A percentile compares a stretch with the other conserved stretches of the same genome.
Evolutionary conservation across 441 rosid species (phyloP).

Genomic region (Erodium moschatum): DNA sequence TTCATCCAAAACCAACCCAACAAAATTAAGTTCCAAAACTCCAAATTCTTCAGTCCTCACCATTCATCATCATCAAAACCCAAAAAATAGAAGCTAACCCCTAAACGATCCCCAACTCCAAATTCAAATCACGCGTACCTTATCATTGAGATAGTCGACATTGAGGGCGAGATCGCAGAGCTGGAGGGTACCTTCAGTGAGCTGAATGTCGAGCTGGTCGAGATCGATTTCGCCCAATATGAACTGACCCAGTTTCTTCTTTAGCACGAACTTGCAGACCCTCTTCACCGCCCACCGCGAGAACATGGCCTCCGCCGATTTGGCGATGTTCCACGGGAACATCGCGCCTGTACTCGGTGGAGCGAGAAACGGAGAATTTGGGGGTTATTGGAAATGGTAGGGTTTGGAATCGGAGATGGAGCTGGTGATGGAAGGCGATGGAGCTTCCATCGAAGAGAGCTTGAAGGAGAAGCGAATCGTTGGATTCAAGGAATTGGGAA

Average conservation of each 20-base stretch:
- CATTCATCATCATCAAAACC: background rate
- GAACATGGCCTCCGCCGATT: conserved; percentile 68
- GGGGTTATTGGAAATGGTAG: conserved; percentile 14
- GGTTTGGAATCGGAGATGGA: conserved; percentile 21
- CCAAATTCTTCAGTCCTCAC: background rate
- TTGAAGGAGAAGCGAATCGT: conserved; percentile 3
- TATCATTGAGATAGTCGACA: conserved; percentile 68
- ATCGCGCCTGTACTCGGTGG: conserved; percentile 19
- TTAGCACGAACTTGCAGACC: conserved; percentile 70
- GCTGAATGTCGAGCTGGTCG: conserved; percentile 93
- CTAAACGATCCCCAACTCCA: background rate
- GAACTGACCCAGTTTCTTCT: conserved; percentile 85
- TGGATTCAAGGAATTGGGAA: too few species aligned
- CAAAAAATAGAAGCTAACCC: background rate
- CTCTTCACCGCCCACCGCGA: conserved; percentile 87
- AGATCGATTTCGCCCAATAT: conserved; percentile 85
- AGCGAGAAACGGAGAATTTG: background rate
- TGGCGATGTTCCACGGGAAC: conserved; percentile 75
- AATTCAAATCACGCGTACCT: conserved; percentile 33
- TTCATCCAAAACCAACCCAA: background rate
- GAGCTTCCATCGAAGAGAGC: conserved; percentile 39
- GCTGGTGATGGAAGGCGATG: conserved; percentile 35
- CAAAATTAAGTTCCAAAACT: background rate
- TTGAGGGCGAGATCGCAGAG: conserved; percentile 81
- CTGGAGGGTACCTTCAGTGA: conserved; percentile 61